phyloP scores from a whole-genome alignment of 1,139 yeast genomes.

The Martiniozyma asiatica region DNA sequence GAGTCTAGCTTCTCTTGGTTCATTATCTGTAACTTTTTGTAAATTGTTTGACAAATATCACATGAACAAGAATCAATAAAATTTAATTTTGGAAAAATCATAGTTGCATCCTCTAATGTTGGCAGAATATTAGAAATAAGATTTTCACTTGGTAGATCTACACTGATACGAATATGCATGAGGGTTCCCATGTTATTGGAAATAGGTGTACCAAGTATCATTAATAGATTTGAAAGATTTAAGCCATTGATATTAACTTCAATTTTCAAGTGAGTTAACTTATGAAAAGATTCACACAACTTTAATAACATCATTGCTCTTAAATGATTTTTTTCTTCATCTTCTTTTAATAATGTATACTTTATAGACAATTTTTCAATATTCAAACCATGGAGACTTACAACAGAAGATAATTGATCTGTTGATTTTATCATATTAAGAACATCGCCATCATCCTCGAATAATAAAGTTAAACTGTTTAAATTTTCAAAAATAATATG shows the following conservation, averaged over 20 bases:
- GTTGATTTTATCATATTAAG: constrained; percentile 19
- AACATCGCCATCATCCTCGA: constrained; percentile 21
- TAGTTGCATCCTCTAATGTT: constrained; percentile 17
- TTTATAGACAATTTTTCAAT: constrained; percentile 15
- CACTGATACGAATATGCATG: constrained; percentile 16
- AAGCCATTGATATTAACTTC: constrained; percentile 18
- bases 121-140: constrained; percentile 18
- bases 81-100: constrained; percentile 18
- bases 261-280: constrained; percentile 12
- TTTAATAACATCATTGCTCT: constrained; percentile 21
- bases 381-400: constrained; percentile 14
- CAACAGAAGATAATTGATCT: constrained; percentile 15
- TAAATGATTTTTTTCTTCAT: constrained; percentile 20
- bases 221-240: constrained; percentile 18
- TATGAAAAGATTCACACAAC: constrained; percentile 17
- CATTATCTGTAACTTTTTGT: constrained; percentile 3
- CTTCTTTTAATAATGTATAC: constrained; percentile 15
- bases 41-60: constrained; percentile 12
- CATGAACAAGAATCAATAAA: constrained; percentile 17
- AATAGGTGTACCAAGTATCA: constrained; percentile 21
- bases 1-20: constrained; percentile 1
- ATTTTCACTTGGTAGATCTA: constrained; percentile 20
- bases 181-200: constrained; percentile 15
- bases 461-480: constrained; percentile 14
- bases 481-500: constrained; percentile 21